Percentiles rank a stretch among this genome's conserved stretches.
These are phyloP conservation scores for Moringa oleifera DNA, from an alignment of 345 rosid genomes.

Conservation along the genomic window DNA sequence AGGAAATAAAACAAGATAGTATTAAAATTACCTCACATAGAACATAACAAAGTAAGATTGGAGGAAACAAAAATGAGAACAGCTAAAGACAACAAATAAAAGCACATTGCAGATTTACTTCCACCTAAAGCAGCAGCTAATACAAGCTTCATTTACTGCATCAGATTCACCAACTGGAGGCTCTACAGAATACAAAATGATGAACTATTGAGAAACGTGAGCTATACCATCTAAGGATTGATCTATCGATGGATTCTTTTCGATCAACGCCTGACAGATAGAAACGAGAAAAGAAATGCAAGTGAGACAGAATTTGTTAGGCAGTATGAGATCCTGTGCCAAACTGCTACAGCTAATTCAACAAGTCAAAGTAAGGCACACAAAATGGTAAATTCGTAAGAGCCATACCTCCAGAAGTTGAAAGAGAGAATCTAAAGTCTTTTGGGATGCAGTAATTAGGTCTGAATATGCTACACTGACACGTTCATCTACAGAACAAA, in stretches of 20 bases:
- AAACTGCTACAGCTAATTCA: too few species aligned
- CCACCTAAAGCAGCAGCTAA: not conserved
- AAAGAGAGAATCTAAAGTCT: slow-evolving; percentile 67
- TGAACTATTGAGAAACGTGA: not conserved
- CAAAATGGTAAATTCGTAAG: not conserved
- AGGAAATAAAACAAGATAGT: not conserved
- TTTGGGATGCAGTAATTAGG: slow-evolving; percentile 53
- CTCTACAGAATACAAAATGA: not conserved
- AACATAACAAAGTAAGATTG: not conserved
- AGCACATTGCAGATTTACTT: not conserved
- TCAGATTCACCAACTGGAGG: not conserved
- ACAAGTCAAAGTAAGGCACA: too few species aligned
- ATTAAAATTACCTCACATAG: not conserved
- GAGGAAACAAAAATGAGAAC: not conserved
- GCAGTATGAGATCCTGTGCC: too few species aligned
- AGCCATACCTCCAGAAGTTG: slow-evolving; percentile 69
- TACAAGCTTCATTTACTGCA: not conserved
- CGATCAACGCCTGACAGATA: slow-evolving; percentile 59
- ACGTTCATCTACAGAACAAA: slow-evolving; percentile 47
- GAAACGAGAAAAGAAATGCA: not conserved
- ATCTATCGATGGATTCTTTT: slow-evolving; percentile 67
- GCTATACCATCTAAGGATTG: slow-evolving; percentile 56
- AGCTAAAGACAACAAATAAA: too few species aligned
- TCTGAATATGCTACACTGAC: slow-evolving; percentile 58
- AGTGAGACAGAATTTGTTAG: not conserved